Evolutionary conservation across 2,329 filamentous ascomycete species (phyloP), one percentile per base, ranked within the genome.

Genomic region (Pestalotiopsis fici): DNA sequence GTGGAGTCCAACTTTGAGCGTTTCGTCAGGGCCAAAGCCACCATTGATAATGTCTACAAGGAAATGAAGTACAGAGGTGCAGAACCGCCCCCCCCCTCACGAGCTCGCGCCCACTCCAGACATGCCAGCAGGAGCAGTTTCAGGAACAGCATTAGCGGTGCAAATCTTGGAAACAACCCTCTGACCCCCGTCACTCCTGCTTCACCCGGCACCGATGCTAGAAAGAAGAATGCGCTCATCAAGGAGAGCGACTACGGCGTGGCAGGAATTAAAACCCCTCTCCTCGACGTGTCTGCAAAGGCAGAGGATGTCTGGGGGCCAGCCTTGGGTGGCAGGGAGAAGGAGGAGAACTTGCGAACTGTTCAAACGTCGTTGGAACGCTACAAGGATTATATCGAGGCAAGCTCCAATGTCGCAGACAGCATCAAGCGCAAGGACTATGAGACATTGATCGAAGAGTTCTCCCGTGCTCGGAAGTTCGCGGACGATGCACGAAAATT

Each of bases 1-100:
- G 96, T 99, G 27, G 96, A 99, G 79, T 95, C 93, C 71, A 99
- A 99, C 78, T 99, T 99, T 77, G 97, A 99, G 80, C 92, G 95
- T 71, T 99, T 99, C 82, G 96, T 99, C 66, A 92, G 94, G 70
- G 96, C 96, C 56, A 99, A 99, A 80, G 93, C 95, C 21, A 98
- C 95, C 7, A 98, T 99, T 75, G 96, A 99, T 82, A 97, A 97
- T 81, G 96, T 99, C 64, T 99, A 99, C 81, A 97, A 91, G 69
- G 96, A 99, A 79, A 99, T 99, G 96, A 97, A 88, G 85, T 95
- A 84, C 72, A 85, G 87, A 59, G 89, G 89, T 12, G 82, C 78
- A 25, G 88, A 91, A 59, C 85, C 86, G 5, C 80, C 82, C 3
- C 78, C 83, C 4, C 75, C 74, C 18, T 68, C 81, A 7, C 78